Conservation (phyloP, 148 eudicot genomes). For the Camellia sinensis region DNA sequence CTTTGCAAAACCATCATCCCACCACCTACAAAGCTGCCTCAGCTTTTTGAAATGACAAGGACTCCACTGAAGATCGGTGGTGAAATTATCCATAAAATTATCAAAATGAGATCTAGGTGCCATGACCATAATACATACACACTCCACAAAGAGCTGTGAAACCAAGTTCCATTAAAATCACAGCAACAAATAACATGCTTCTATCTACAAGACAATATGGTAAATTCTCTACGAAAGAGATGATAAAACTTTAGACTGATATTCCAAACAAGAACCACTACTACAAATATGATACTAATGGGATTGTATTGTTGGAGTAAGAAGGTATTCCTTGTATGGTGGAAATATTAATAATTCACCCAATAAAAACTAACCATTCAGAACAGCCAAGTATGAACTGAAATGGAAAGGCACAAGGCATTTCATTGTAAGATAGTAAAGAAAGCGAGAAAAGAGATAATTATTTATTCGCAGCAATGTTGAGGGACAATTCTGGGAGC, state of each 20-base stretch:
- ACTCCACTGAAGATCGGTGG: too few species aligned
- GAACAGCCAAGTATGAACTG: too few species aligned
- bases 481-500: too few species aligned
- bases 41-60: neutral
- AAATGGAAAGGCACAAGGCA: too few species aligned
- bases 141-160: neutral
- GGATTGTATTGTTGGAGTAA: neutral
- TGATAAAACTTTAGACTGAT: too few species aligned
- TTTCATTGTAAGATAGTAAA: too few species aligned
- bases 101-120: neutral
- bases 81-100: neutral
- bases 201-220: neutral
- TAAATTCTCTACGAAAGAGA: neutral
- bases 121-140: too few species aligned
- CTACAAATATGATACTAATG: neutral
- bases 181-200: neutral
- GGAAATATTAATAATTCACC: neutral
- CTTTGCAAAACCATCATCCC: neutral
- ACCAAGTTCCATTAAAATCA: neutral
- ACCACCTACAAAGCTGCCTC: neutral
- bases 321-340: neutral
- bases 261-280: neutral
- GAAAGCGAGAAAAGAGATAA: too few species aligned
- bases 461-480: too few species aligned
- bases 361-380: too few species aligned